Evolutionary conservation across 2,329 filamentous ascomycete genomes (phyloP).

Genomic region (Cryoendolithus antarcticus): DNA sequence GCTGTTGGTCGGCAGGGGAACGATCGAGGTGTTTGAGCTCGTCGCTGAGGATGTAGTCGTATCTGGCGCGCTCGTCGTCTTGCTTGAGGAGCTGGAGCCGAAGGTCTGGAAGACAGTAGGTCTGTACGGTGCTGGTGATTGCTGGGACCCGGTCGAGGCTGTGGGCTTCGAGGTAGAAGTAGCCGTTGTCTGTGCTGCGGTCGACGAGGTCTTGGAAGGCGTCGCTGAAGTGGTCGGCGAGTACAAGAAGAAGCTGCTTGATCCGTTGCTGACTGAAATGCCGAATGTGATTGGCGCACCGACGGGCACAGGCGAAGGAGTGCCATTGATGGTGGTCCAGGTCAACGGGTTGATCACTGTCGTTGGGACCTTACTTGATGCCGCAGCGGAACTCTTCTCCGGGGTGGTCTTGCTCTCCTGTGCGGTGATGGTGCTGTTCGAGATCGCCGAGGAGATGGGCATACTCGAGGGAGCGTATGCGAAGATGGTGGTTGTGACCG

Average conservation of each 20-base stretch:
- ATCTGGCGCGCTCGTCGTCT: not conserved
- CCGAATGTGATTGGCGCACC: slow-evolving; percentile 2
- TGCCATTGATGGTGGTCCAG: slow-evolving; percentile 1
- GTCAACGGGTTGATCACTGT: slow-evolving; percentile 3
- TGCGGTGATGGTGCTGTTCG: slow-evolving; percentile 4
- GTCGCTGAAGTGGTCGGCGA: too few relatives aligned
- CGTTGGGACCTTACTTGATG: not conserved
- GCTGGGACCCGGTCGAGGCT: not conserved
- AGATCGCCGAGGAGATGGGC: not conserved
- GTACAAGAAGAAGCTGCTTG: not conserved
- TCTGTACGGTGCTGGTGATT: not conserved
- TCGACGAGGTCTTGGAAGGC: too few relatives aligned
- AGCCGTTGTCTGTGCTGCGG: too few relatives aligned
- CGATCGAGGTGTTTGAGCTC: too few relatives aligned
- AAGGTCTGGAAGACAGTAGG: slow-evolving; percentile 2
- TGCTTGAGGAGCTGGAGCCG: not conserved
- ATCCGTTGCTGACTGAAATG: not conserved
- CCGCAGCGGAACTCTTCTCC: not conserved
- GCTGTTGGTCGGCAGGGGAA: too few relatives aligned
- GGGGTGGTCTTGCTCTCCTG: not conserved
- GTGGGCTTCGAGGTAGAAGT: not conserved
- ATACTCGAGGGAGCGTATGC: not conserved
- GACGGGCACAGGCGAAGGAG: not conserved
- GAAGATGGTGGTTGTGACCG: slow-evolving; percentile 1
- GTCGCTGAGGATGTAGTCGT: too few relatives aligned